Evolutionary conservation across 805 yeast species (phyloP).

Genomic region (Kluyveromyces wickerhamii): DNA sequence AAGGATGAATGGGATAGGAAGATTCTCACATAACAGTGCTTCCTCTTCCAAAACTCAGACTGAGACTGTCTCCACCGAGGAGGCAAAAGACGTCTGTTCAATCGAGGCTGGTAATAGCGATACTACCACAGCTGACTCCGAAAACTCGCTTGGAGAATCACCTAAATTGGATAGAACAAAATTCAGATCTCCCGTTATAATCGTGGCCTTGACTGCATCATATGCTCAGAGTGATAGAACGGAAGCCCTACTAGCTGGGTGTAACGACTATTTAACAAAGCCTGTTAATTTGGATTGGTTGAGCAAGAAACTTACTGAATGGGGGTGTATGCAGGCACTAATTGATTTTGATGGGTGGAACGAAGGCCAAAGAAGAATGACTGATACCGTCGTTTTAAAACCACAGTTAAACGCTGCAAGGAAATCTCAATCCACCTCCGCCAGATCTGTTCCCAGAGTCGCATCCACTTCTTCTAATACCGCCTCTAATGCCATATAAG

Average conservation of each 20-base stretch:
- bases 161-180: slow-evolving; percentile 52
- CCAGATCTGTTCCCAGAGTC: slow-evolving; percentile 2
- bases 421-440: slow-evolving; percentile 2
- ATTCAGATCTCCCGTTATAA: slow-evolving; percentile 93
- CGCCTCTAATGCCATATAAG: background rate
- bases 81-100: no score
- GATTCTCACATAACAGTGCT: background rate
- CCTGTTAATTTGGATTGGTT: slow-evolving; percentile 95
- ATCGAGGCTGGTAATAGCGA: no score
- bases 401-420: slow-evolving; percentile 1
- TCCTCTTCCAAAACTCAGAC: no score
- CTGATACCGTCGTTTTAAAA: slow-evolving; percentile 24
- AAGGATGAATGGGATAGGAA: slow-evolving; percentile 68
- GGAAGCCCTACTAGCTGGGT: slow-evolving; percentile 92
- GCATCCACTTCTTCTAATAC: background rate
- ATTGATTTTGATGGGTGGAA: slow-evolving; percentile 94
- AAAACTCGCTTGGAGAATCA: slow-evolving; percentile 24
- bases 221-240: slow-evolving; percentile 78
- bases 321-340: slow-evolving; percentile 99
- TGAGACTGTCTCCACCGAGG: no score
- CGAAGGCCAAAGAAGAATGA: slow-evolving; percentile 36
- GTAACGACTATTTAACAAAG: slow-evolving; percentile 92
- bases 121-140: no score
- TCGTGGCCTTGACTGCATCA: slow-evolving; percentile 93
- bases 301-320: slow-evolving; percentile 85